Conservation (phyloP, 2,329 filamentous ascomycete species). For the Phaeoacremonium minimum region DNA sequence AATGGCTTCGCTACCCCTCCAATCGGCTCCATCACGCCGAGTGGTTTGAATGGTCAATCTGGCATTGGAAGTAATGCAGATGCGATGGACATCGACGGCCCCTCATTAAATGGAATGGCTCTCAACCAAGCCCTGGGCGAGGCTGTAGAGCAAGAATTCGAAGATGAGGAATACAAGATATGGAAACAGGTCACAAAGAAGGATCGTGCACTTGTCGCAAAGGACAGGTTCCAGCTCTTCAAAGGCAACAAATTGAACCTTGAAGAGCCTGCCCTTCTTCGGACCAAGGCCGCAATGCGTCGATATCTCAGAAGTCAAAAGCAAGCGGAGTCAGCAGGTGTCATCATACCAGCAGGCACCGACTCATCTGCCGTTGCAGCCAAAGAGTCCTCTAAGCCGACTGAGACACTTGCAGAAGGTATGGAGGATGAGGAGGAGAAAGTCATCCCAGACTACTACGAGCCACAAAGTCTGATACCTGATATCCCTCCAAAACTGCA, state of each 20-base stretch:
- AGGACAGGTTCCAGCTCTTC: slow-evolving; percentile 83
- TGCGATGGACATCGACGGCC: slow-evolving; percentile 81
- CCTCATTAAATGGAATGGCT: slow-evolving; percentile 62
- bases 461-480: slow-evolving; percentile 78
- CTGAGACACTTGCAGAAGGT: slow-evolving; percentile 87
- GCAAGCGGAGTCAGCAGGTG: slow-evolving; percentile 52
- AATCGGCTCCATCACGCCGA: slow-evolving; percentile 67
- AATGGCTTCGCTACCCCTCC: slow-evolving; percentile 86
- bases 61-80: slow-evolving; percentile 72
- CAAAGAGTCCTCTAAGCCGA: slow-evolving; percentile 42
- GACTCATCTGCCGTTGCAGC: slow-evolving; percentile 44
- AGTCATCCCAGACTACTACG: slow-evolving; percentile 91
- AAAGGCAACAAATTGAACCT: slow-evolving; percentile 77
- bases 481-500: slow-evolving; percentile 73
- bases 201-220: slow-evolving; percentile 80
- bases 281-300: slow-evolving; percentile 85
- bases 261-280: slow-evolving; percentile 82
- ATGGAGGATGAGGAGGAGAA: slow-evolving; percentile 85
- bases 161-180: slow-evolving; percentile 93
- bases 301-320: slow-evolving; percentile 78
- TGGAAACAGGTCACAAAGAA: slow-evolving; percentile 99
- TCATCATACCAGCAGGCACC: slow-evolving; percentile 26
- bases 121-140: slow-evolving; percentile 61
- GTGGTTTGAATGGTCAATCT: slow-evolving; percentile 62
- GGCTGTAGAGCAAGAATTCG: slow-evolving; percentile 69